Percentiles rank a stretch among this genome's conserved stretches.
These are phyloP conservation scores for Talaromyces pinophilus DNA, from an alignment of 2,329 filamentous ascomycete species.

Conservation along the genomic window DNA sequence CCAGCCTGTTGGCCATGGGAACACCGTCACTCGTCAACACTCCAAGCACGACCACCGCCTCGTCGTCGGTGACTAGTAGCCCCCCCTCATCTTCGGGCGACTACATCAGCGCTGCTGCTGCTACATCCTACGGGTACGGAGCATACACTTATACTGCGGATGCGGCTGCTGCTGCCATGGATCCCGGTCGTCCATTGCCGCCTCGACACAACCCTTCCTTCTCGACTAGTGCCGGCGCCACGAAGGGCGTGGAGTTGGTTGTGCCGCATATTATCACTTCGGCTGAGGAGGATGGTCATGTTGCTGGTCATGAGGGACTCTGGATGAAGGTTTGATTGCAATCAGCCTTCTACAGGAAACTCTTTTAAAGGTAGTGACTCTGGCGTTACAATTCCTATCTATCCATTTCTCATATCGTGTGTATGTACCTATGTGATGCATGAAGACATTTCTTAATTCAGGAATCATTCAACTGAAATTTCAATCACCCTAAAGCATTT, in stretches of 20 bases:
- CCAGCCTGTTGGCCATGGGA: constrained; percentile 34
- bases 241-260: constrained; percentile 44
- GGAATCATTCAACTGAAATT: neutral
- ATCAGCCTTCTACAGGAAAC: neutral
- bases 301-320: neutral
- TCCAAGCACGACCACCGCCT: constrained; percentile 36
- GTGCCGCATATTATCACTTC: constrained; percentile 38
- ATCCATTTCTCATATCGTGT: neutral
- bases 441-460: neutral
- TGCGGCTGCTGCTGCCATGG: constrained; percentile 9
- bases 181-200: constrained; percentile 37
- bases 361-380: neutral
- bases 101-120: constrained; percentile 29
- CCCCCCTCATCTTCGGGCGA: constrained; percentile 25
- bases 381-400: neutral
- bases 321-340: constrained; percentile 5
- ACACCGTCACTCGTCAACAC: constrained; percentile 41
- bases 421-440: neutral
- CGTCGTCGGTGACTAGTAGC: constrained; percentile 43
- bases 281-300: neutral
- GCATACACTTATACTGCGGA: constrained; percentile 4
- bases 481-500: neutral
- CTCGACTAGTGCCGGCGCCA: constrained; percentile 32
- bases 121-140: neutral
- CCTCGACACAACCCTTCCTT: constrained; percentile 45